These are phyloP conservation scores for Torulaspora globosa DNA, from an alignment of 1,139 yeast species.

Conservation along the genomic window DNA sequence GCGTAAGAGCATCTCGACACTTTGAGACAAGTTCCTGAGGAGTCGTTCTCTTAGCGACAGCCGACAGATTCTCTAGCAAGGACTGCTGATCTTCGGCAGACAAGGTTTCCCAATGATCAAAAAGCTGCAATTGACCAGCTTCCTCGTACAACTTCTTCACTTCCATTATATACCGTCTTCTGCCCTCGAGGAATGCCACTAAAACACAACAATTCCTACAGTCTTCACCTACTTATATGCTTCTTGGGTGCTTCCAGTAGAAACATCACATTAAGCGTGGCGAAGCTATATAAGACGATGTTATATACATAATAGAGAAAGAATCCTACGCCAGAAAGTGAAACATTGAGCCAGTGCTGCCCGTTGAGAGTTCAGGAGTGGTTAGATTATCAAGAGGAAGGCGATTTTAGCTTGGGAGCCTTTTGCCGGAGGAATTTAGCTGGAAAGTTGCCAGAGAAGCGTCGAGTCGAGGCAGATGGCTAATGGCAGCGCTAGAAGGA, in stretches of 20 bases:
- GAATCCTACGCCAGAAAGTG: neutral
- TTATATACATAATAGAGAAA: neutral
- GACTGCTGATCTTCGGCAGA: conserved; percentile 17
- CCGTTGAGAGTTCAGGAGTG: neutral
- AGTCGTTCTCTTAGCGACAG: conserved; percentile 19
- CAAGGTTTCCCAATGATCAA: conserved; percentile 25
- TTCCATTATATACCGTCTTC: conserved; percentile 11
- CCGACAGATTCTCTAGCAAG: conserved; percentile 20
- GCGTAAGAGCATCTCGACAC: conserved; percentile 28
- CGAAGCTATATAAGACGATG: conserved; percentile 5
- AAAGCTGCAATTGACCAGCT: conserved; percentile 33
- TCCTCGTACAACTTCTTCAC: conserved; percentile 21
- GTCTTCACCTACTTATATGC: neutral
- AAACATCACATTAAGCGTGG: conserved; percentile 6
- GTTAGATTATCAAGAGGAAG: neutral
- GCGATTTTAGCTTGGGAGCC: neutral
- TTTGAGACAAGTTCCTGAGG: conserved; percentile 24
- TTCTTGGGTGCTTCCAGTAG: conserved; percentile 7
- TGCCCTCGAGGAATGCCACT: neutral
- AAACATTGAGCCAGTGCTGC: neutral
- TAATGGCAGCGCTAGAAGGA: conserved; percentile 40
- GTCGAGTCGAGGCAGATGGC: conserved; percentile 6
- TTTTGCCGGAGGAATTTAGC: neutral
- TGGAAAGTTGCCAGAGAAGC: neutral
- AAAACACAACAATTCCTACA: neutral